phyloP scores from a whole-genome alignment of 140 eudicot genomes.

The Bidens hawaiensis region DNA sequence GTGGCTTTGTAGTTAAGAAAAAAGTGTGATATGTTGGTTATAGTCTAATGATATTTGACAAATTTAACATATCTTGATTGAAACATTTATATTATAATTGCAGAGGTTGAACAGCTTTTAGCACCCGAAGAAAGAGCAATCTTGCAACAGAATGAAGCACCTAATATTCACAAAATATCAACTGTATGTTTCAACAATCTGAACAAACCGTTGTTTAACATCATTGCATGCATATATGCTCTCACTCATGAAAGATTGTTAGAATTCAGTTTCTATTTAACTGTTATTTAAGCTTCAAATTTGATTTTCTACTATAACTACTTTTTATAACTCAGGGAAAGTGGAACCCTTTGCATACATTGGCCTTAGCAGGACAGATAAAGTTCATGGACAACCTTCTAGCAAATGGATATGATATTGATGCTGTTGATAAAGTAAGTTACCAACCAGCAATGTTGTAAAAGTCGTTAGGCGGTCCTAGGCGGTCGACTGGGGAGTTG shows the following conservation, averaged over 20 bases:
- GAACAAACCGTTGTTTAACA: background rate
- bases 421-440: constrained; percentile 61
- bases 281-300: constrained; percentile 1
- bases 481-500: too few relatives aligned
- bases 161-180: constrained; percentile 62
- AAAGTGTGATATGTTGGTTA: background rate
- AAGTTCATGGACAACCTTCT: constrained; percentile 68
- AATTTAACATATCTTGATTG: background rate
- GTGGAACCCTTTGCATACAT: constrained; percentile 79
- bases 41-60: background rate
- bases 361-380: constrained; percentile 84
- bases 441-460: background rate
- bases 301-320: background rate
- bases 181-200: constrained; percentile 46
- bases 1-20: too few relatives aligned
- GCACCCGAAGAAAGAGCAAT: constrained; percentile 58
- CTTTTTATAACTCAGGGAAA: constrained; percentile 40
- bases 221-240: constrained; percentile 8
- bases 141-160: constrained; percentile 59
- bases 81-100: constrained; percentile 1
- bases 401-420: constrained; percentile 52
- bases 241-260: background rate
- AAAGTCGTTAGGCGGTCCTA: too few relatives aligned
- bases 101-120: constrained; percentile 77
- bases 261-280: background rate